Percentiles rank a stretch among this genome's conserved stretches.
These are phyloP conservation scores for Pichia californica DNA, from an alignment of 805 yeast genomes.

Conservation along the genomic window DNA sequence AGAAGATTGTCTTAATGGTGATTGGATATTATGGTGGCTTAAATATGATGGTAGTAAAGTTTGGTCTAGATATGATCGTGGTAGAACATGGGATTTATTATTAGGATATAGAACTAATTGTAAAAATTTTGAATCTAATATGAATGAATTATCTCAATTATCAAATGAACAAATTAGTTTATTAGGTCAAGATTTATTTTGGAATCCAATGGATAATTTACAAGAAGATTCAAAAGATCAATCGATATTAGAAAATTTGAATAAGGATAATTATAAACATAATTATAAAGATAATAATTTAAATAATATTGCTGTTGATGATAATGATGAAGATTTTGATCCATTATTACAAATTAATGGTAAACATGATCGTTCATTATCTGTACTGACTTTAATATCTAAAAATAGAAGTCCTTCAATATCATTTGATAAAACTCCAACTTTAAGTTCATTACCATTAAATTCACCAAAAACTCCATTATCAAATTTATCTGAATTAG, in stretches of 20 bases:
- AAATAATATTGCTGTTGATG: neutral
- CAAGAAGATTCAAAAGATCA: neutral
- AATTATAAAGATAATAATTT: neutral
- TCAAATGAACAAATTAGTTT: constrained; percentile 19
- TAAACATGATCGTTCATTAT: constrained; percentile 24
- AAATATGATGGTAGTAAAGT: constrained; percentile 85
- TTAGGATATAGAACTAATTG: constrained; percentile 63
- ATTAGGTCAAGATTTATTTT: constrained; percentile 57
- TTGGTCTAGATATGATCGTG: constrained; percentile 75
- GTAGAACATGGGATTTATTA: constrained; percentile 82
- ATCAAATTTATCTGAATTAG: neutral
- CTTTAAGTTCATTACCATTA: constrained; percentile 18
- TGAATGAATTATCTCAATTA: constrained; percentile 18
- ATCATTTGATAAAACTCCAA: constrained; percentile 24
- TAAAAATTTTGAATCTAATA: constrained; percentile 19
- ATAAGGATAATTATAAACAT: too few species aligned
- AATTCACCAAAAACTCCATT: constrained; percentile 13
- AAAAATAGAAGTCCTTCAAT: constrained; percentile 18
- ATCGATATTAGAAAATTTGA: too few species aligned
- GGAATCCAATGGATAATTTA: constrained; percentile 38
- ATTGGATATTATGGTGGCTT: constrained; percentile 94
- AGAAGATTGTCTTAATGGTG: constrained; percentile 73
- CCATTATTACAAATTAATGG: neutral
- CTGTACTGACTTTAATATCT: constrained; percentile 25
- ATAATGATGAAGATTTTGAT: neutral